Base-by-base conservation (phyloP, 2,329 filamentous ascomycete species). In the Trichophyton mentagrophytes region DNA sequence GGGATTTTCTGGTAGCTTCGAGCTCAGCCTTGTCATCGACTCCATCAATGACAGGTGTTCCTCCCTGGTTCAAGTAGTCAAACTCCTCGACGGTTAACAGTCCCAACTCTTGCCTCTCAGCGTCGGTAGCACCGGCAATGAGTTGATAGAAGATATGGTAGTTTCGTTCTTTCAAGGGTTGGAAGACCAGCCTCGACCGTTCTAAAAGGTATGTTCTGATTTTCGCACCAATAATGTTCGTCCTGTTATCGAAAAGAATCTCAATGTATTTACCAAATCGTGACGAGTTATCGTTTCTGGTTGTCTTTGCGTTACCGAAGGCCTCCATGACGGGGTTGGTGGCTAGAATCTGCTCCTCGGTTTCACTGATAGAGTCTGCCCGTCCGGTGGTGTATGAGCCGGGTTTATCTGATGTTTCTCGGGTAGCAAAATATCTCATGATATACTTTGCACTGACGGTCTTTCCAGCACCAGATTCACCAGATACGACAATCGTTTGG, bases 241-340 rank as follows among this genome's bases (percentile, higher is more conserved):
- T 96, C 69, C 87, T 84, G 65, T 89, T 84, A 77, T 97, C 91
- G 74, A 99, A 99, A 90, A 97, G 92, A 72, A 99, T 99, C 78
- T 99, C 93, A 69, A 99, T 97, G 75, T 99, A 99, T 80, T 99
- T 99, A 74, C 93, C 93, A 76, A 99, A 99, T 70, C 93, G 85
- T 47, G 93, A 99, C 51, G 93, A 99, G 77, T 99, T 99, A 77
- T 99, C 93, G 78, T 99, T 99, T 73, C 93, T 84, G 9, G 93
- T 99, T n/a, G 93, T 99, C 79, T 99, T 99, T 60, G 93, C 93
- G 78, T 99, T 99, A 73, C 93, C 93, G 71, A 99, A 99, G 38
- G 93, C 92, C 83, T 99, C 93, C 93, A 99, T 99, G 73, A 99
- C 96, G 44, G 93, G 93, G 73, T 99, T 99, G 60, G 93, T 99